These are phyloP conservation scores for Fraxinus platypoda DNA, from an alignment of 305 asterid species.

Conservation along the genomic window DNA sequence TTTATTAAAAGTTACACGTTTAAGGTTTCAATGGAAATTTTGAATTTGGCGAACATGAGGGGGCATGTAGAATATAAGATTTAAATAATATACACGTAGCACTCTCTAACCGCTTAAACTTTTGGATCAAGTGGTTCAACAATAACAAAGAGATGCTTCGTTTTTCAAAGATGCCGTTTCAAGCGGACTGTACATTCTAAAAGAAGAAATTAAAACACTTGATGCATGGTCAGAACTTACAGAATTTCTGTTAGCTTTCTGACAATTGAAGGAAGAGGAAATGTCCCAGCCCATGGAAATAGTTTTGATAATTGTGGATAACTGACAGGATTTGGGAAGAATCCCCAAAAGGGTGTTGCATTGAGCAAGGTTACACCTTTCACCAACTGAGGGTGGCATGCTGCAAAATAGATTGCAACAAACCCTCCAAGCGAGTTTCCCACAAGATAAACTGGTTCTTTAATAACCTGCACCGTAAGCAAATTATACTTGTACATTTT, in stretches of 20 bases:
- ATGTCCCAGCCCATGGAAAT: slow-evolving; percentile 86
- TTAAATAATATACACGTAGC: neutral
- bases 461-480: slow-evolving; percentile 50
- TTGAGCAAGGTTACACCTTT: slow-evolving; percentile 84
- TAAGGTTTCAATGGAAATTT: neutral
- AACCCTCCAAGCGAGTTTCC: slow-evolving; percentile 89
- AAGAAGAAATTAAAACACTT: neutral
- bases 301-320: slow-evolving; percentile 68
- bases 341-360: slow-evolving; percentile 95
- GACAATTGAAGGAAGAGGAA: slow-evolving; percentile 71
- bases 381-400: slow-evolving; percentile 66
- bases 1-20: neutral
- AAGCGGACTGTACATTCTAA: neutral
- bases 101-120: neutral
- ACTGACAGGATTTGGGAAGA: slow-evolving; percentile 76
- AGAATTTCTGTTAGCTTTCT: slow-evolving; percentile 52
- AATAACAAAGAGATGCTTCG: neutral
- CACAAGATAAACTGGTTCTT: slow-evolving; percentile 78
- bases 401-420: slow-evolving; percentile 75
- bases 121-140: neutral
- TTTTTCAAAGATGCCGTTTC: neutral
- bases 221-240: slow-evolving; percentile 43
- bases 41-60: neutral
- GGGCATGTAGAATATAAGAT: neutral
- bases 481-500: neutral